A percentile compares a stretch with the other conserved stretches of the same genome.
Evolutionary conservation across 176 grass and related monocot species (phyloP).

Genomic region (Dactylis glomerata): DNA sequence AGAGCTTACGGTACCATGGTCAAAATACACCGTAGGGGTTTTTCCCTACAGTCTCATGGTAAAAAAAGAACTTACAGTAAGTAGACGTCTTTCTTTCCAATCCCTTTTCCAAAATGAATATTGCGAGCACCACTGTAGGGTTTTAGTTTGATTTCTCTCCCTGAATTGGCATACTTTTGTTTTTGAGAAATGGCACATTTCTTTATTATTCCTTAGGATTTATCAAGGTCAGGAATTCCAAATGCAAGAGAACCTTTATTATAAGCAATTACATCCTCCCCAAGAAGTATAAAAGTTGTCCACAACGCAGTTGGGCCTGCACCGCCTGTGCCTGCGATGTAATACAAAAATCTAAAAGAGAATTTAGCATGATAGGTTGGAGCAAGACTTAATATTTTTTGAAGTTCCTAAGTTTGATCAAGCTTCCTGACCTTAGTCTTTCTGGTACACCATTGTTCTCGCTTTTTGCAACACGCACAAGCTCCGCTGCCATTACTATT

Average conservation of each 20-base stretch:
- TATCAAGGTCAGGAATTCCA: not conserved
- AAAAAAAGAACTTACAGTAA: conserved; percentile 68
- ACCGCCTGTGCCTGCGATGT: conserved; percentile 82
- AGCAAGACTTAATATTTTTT: not conserved
- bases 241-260: conserved; percentile 54
- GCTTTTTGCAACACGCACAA: conserved; percentile 50
- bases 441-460: conserved; percentile 63
- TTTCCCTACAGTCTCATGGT: too few relatives aligned
- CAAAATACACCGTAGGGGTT: too few relatives aligned
- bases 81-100: conserved; percentile 77
- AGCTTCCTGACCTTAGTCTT: conserved; percentile 56
- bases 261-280: conserved; percentile 86
- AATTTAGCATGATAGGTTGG: not conserved
- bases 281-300: conserved; percentile 81
- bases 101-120: conserved; percentile 85
- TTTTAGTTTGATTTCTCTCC: conserved; percentile 69
- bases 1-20: conserved; percentile 69
- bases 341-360: conserved; percentile 84
- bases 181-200: too few relatives aligned
- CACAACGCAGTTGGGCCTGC: conserved; percentile 73
- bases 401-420: not conserved
- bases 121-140: conserved; percentile 72
- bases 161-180: conserved; percentile 23
- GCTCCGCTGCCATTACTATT: conserved; percentile 82
- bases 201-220: not conserved